Evolutionary conservation across 148 eudicot species (phyloP).

Genomic region (Camellia japonica): DNA sequence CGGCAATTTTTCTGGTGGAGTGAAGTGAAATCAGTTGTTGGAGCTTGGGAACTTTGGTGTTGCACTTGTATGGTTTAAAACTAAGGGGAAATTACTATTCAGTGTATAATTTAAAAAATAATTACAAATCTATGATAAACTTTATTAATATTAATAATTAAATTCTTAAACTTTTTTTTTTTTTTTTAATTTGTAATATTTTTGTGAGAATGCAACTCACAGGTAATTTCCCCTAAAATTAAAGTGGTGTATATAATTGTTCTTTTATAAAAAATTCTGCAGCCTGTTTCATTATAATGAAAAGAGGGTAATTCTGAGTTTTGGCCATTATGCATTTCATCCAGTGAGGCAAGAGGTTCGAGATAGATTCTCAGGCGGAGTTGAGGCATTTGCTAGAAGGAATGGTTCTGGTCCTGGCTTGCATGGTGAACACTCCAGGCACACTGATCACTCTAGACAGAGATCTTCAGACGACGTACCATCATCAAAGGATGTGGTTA

Average conservation of each 20-base stretch:
- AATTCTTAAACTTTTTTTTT: too few species aligned
- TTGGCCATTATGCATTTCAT: not conserved
- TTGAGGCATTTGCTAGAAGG: conserved; percentile 72
- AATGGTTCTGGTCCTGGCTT: conserved; percentile 47
- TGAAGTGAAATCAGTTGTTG: not conserved
- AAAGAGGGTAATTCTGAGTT: not conserved
- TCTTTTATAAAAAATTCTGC: not conserved
- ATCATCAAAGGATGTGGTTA: conserved; percentile 72
- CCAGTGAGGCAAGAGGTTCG: conserved; percentile 66
- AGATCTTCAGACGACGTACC: conserved; percentile 57
- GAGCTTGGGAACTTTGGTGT: too few species aligned
- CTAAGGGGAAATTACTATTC: too few species aligned
- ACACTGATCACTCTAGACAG: conserved; percentile 44
- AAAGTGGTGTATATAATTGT: too few species aligned
- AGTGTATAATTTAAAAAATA: too few species aligned
- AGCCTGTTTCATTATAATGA: not conserved
- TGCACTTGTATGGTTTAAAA: too few species aligned
- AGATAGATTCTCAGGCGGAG: conserved; percentile 74
- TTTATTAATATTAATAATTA: too few species aligned
- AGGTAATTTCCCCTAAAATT: too few species aligned
- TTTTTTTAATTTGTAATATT: too few species aligned
- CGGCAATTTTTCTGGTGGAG: not conserved
- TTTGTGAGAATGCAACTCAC: too few species aligned
- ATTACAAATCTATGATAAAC: too few species aligned
- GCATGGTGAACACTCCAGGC: conserved; percentile 64